phyloP scores from a whole-genome alignment of 495 filamentous ascomycete genomes.

The Daldinia decipiens region DNA sequence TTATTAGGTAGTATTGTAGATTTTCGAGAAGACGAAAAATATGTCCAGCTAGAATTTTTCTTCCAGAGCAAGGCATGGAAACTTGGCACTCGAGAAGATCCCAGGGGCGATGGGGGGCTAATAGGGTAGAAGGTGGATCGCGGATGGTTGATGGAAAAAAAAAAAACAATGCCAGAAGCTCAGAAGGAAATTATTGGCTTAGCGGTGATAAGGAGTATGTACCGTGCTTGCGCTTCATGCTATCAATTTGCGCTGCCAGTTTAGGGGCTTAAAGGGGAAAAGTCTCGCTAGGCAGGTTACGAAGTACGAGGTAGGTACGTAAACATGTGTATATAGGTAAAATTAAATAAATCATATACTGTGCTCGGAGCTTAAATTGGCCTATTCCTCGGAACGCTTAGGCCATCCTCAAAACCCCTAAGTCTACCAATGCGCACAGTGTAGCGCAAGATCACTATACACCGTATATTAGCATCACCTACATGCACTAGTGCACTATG shows the following conservation, averaged over 20 bases:
- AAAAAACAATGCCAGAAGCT: slow-evolving; percentile 30
- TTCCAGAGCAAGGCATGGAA: slow-evolving; percentile 31
- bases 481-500: too few species aligned
- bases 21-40: slow-evolving; percentile 38
- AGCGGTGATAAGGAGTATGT: slow-evolving; percentile 19
- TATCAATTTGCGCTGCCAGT: background rate
- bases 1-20: slow-evolving; percentile 31
- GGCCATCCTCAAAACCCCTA: slow-evolving; percentile 25
- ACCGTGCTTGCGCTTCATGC: background rate
- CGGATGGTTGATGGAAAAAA: slow-evolving; percentile 27
- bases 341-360: slow-evolving; percentile 29
- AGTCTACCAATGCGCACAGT: slow-evolving; percentile 24
- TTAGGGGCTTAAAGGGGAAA: slow-evolving; percentile 1
- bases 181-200: slow-evolving; percentile 23
- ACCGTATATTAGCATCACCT: background rate
- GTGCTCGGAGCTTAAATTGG: slow-evolving; percentile 39
- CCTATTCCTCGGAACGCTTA: slow-evolving; percentile 18
- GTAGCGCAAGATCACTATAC: background rate
- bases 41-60: slow-evolving; percentile 29
- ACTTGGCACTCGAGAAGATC: slow-evolving; percentile 37
- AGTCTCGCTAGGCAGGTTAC: background rate
- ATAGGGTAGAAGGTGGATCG: slow-evolving; percentile 32
- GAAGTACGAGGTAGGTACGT: slow-evolving; percentile 5
- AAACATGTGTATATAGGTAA: slow-evolving; percentile 4
- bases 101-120: slow-evolving; percentile 20